Conservation (phyloP, 192 early-diverging fungal species). For the Backusella luteola region DNA sequence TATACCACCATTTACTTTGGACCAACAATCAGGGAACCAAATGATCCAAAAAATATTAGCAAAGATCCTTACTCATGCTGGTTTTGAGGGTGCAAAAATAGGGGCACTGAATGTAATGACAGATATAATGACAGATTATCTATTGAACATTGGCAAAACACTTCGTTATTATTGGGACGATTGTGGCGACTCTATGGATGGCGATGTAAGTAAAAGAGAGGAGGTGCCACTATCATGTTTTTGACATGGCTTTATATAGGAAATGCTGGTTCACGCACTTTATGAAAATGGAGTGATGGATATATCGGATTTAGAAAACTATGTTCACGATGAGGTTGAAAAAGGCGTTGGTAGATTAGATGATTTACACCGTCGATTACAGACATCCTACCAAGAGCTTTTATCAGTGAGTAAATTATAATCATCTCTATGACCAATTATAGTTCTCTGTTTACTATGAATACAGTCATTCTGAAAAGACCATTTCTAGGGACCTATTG, state of each 20-base stretch:
- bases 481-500: not conserved
- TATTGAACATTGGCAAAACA: slow-evolving; percentile 80
- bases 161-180: slow-evolving; percentile 75
- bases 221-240: not conserved
- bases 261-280: slow-evolving; percentile 77
- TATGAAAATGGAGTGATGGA: slow-evolving; percentile 75
- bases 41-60: slow-evolving; percentile 61
- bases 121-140: slow-evolving; percentile 76
- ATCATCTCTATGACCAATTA: not conserved
- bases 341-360: slow-evolving; percentile 65
- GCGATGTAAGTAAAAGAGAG: slow-evolving; percentile 51
- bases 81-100: slow-evolving; percentile 77
- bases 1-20: slow-evolving; percentile 45
- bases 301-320: slow-evolving; percentile 72
- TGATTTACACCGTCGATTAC: slow-evolving; percentile 74
- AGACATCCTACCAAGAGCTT: slow-evolving; percentile 65
- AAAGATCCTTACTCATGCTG: slow-evolving; percentile 78
- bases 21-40: slow-evolving; percentile 52
- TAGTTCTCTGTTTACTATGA: not conserved
- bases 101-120: slow-evolving; percentile 70
- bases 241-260: slow-evolving; percentile 37
- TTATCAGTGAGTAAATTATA: slow-evolving; percentile 33
- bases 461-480: not conserved
- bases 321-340: slow-evolving; percentile 75
- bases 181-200: slow-evolving; percentile 66